Evolutionary conservation across 2,329 filamentous ascomycete genomes (phyloP).

Genomic region (Fusarium decemcellulare): DNA sequence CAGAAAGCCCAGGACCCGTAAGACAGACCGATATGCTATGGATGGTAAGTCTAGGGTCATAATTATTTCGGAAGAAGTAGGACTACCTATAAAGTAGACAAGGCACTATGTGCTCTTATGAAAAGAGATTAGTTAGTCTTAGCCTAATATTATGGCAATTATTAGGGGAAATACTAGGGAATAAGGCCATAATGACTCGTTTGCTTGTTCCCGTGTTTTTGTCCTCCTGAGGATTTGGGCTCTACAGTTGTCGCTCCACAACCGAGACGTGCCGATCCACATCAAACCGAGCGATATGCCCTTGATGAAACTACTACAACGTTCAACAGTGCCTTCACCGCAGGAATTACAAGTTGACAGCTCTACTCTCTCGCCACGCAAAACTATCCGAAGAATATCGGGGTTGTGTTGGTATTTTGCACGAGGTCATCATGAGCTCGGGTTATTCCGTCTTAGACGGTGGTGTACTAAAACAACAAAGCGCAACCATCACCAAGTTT

Average conservation of each 20-base stretch:
- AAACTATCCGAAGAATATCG: not conserved
- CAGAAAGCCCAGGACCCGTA: too few relatives aligned
- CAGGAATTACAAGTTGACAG: not conserved
- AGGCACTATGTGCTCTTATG: too few relatives aligned
- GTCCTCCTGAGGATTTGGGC: too few relatives aligned
- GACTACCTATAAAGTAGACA: too few relatives aligned
- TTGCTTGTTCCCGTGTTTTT: not conserved
- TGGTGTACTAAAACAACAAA: not conserved
- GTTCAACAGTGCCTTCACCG: not conserved
- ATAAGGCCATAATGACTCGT: too few relatives aligned
- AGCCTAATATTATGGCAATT: too few relatives aligned
- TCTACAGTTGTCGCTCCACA: not conserved
- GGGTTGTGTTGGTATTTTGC: not conserved
- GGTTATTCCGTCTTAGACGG: not conserved
- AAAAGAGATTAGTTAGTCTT: too few relatives aligned
- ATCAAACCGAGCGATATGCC: not conserved
- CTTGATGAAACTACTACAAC: constrained; percentile 1
- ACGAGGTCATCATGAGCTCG: not conserved
- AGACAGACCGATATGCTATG: too few relatives aligned
- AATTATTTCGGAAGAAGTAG: too few relatives aligned
- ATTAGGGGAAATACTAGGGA: too few relatives aligned
- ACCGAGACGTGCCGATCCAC: constrained; percentile 5
- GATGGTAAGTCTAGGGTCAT: too few relatives aligned
- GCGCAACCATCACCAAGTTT: not conserved
- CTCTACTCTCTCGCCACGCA: too few relatives aligned